Evolutionary conservation across 2,329 filamentous ascomycete genomes (phyloP), one percentile per base, ranked within the genome.

Genomic region (Cordyceps javanica): DNA sequence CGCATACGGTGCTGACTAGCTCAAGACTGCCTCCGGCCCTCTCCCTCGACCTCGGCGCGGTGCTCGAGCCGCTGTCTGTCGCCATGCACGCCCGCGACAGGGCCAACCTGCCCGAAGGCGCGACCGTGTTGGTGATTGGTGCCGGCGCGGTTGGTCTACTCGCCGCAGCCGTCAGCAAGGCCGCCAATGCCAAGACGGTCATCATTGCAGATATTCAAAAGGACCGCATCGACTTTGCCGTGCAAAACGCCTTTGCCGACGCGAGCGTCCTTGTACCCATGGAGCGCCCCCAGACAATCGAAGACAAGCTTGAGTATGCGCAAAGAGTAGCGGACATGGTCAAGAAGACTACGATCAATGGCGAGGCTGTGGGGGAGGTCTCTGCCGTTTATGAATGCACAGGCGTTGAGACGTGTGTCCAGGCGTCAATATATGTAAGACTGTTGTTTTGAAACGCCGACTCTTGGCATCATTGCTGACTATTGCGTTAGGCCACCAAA

Each of bases 371-470:
- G 60, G 82, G 75, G 0, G 85, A 90, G 66, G 80, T 89, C 0
- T 80, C 83, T 52, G 82, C 82, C 1, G 86, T 88, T 2, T 91
- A 88, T 66, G 89, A 92, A 72, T 91, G 88, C 68, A 92, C 89
- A 0, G 89, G 89, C 9, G 88, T 91, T 23, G 88, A 90, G 67
- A 82, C 83, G 0, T 92, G 88, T 65, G 77, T 91, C 64, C 89
- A 92, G 69, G 83, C 84, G 6, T 81, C 86, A 5, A 90, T 92
- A 57, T 92, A 89, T 65, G 80, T 81, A 61, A 69, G 75, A 41
- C 38, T 19, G 8, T 28, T 30, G 16, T 4, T 25, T 3, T n/a
- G 36, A n/a, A n/a, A n/a, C n/a, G n/a, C n/a, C n/a, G n/a, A n/a
- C 21, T 44, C 19, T 55, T 34, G 59, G 58, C 58, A 30, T 21